These are phyloP conservation scores for Syzygium syzygioides DNA, from an alignment of 441 rosid genomes.

Conservation along the genomic window DNA sequence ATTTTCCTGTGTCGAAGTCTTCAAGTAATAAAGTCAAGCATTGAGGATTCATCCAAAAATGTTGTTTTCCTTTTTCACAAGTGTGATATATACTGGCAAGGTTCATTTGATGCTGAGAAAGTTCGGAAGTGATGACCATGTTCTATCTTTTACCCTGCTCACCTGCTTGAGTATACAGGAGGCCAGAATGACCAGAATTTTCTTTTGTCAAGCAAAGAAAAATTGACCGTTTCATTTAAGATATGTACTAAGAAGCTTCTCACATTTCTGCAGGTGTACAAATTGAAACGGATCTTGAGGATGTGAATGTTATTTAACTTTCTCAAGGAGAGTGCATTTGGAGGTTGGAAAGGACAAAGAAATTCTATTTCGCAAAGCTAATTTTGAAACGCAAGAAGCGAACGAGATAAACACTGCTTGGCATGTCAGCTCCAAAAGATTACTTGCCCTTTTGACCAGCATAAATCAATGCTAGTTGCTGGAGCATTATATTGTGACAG, in stretches of 20 bases:
- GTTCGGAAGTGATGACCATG: not conserved
- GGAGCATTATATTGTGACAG: not conserved
- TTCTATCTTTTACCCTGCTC: not conserved
- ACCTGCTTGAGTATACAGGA: not conserved
- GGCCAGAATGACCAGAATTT: not conserved
- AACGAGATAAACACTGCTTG: not conserved
- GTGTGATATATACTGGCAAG: not conserved
- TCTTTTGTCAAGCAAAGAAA: not conserved
- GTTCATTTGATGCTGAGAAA: not conserved
- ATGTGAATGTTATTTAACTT: constrained; percentile 26
- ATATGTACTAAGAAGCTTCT: not conserved
- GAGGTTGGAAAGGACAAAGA: not conserved
- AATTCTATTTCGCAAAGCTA: not conserved
- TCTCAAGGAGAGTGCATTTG: not conserved
- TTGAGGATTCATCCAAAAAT: not conserved
- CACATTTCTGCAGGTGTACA: constrained; percentile 59
- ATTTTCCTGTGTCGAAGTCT: not conserved
- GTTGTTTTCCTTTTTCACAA: not conserved
- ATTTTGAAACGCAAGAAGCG: not conserved
- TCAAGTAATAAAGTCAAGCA: not conserved
- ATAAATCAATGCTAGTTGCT: not conserved
- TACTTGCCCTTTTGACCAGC: not conserved
- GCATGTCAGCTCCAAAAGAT: not conserved
- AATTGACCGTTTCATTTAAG: not conserved
- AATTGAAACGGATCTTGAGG: constrained; percentile 71